Evolutionary conservation across 2,329 filamentous ascomycete species (phyloP).

Genomic region (Tolypocladium cylindrosporum): DNA sequence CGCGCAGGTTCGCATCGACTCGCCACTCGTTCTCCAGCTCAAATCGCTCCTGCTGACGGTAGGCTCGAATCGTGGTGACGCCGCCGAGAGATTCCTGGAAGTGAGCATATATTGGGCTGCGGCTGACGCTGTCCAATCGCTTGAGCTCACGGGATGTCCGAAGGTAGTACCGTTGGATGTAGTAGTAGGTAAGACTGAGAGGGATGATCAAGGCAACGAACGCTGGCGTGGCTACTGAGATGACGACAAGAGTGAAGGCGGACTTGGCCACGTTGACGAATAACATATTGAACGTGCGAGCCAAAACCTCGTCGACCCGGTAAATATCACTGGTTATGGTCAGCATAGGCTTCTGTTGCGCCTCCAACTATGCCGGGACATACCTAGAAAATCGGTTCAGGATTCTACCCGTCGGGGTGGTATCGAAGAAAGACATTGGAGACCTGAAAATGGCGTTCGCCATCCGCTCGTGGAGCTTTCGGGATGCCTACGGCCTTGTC

Average conservation of each 20-base stretch:
- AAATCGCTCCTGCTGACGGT: conserved; percentile 80
- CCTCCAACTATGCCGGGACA: conserved; percentile 16
- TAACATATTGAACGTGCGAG: conserved; percentile 95
- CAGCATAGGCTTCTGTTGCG: conserved; percentile 7
- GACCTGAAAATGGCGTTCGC: conserved; percentile 94
- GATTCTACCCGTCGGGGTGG: conserved; percentile 90
- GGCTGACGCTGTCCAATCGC: conserved; percentile 86
- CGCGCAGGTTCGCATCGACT: conserved; percentile 85
- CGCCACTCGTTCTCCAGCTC: conserved; percentile 94
- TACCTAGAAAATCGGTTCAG: conserved; percentile 91
- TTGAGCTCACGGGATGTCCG: conserved; percentile 94
- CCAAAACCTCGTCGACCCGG: conserved; percentile 82
- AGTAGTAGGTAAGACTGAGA: conserved; percentile 71
- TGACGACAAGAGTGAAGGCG: conserved; percentile 76
- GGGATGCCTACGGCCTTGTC: conserved; percentile 54
- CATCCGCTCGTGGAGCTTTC: conserved; percentile 96
- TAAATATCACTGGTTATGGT: conserved; percentile 56
- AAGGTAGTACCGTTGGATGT: conserved; percentile 94
- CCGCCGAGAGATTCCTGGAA: conserved; percentile 96
- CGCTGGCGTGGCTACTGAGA: conserved; percentile 68
- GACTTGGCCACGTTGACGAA: conserved; percentile 69
- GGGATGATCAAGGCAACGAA: conserved; percentile 78
- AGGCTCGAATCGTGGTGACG: conserved; percentile 90
- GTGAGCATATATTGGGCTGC: conserved; percentile 94
- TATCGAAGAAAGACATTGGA: conserved; percentile 98